These are phyloP conservation scores for Metschnikowia orientalis DNA, from an alignment of 805 yeast species.

Conservation along the genomic window DNA sequence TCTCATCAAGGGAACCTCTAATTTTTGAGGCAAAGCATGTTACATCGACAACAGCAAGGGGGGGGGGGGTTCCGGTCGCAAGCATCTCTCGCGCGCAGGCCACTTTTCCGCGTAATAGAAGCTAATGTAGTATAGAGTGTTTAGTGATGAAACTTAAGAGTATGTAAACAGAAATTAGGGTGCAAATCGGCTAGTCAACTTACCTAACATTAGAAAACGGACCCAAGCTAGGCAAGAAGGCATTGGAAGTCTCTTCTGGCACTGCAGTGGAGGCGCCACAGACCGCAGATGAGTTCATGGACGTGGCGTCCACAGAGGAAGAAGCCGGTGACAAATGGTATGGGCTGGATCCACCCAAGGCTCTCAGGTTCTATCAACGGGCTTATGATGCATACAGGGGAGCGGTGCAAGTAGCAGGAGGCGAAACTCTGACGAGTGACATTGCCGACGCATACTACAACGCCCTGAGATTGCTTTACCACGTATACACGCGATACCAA, in stretches of 20 bases:
- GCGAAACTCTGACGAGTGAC: slow-evolving; percentile 5
- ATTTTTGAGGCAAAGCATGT: too few relatives aligned
- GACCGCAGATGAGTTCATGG: slow-evolving; percentile 51
- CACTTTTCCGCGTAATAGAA: too few relatives aligned
- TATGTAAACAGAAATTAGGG: too few relatives aligned
- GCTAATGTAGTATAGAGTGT: too few relatives aligned
- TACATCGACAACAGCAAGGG: too few relatives aligned
- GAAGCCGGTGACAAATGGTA: slow-evolving; percentile 78
- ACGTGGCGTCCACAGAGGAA: slow-evolving; percentile 55
- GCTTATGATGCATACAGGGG: slow-evolving; percentile 44
- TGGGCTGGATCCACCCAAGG: slow-evolving; percentile 59
- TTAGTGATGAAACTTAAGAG: slow-evolving; percentile 1
- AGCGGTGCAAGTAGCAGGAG: slow-evolving; percentile 31
- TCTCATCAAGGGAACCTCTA: too few relatives aligned
- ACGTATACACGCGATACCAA: slow-evolving; percentile 50
- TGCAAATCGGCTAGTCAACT: too few relatives aligned
- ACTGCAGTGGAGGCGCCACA: slow-evolving; percentile 5
- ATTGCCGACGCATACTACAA: slow-evolving; percentile 41
- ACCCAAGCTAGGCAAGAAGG: slow-evolving; percentile 10
- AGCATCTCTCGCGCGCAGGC: too few relatives aligned
- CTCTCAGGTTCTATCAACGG: slow-evolving; percentile 58
- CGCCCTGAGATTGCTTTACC: slow-evolving; percentile 52
- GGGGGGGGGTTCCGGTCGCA: too few relatives aligned
- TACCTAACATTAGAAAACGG: slow-evolving; percentile 9
- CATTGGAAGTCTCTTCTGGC: too few relatives aligned